These are phyloP conservation scores for Amoeboradix gromovi DNA, from an alignment of 371 early-diverging fungal species.

Conservation along the genomic window DNA sequence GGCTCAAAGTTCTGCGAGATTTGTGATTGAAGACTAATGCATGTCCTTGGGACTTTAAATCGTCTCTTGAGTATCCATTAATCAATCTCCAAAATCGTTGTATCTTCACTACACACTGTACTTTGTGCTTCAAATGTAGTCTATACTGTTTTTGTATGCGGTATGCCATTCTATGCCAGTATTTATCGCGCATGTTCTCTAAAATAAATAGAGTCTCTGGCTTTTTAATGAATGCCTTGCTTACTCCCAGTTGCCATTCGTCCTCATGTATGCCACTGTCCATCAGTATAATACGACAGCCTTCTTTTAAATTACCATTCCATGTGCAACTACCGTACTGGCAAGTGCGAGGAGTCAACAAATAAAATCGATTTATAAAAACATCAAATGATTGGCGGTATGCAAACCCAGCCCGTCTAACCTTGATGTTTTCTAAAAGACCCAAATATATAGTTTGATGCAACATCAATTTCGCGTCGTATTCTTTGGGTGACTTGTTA, in stretches of 20 bases:
- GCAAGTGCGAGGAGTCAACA: conserved; percentile 51
- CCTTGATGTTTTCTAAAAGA: conserved; percentile 74
- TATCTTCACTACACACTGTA: conserved; percentile 60
- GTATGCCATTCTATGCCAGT: conserved; percentile 65
- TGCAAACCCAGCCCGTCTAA: conserved; percentile 82
- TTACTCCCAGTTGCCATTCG: conserved; percentile 46
- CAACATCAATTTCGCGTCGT: conserved; percentile 38
- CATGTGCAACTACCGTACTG: too few species aligned
- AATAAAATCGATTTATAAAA: conserved; percentile 45
- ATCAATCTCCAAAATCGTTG: conserved; percentile 65
- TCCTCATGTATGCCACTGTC: conserved; percentile 49
- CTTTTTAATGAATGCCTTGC: conserved; percentile 52
- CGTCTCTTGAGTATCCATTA: conserved; percentile 52
- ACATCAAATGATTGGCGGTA: conserved; percentile 67
- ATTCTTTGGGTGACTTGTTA: conserved; percentile 56
- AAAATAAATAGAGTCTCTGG: conserved; percentile 82
- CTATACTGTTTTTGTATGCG: conserved; percentile 52
- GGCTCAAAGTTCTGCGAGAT: too few species aligned
- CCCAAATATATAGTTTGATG: conserved; percentile 7
- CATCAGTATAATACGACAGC: conserved; percentile 44
- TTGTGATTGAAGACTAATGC: too few species aligned
- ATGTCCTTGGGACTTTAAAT: conserved; percentile 9
- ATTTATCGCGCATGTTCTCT: conserved; percentile 66
- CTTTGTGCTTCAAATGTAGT: conserved; percentile 64
- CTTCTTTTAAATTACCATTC: conserved; percentile 35